Conservation (phyloP, 305 asterid species). For the Nicotiana rustica region DNA sequence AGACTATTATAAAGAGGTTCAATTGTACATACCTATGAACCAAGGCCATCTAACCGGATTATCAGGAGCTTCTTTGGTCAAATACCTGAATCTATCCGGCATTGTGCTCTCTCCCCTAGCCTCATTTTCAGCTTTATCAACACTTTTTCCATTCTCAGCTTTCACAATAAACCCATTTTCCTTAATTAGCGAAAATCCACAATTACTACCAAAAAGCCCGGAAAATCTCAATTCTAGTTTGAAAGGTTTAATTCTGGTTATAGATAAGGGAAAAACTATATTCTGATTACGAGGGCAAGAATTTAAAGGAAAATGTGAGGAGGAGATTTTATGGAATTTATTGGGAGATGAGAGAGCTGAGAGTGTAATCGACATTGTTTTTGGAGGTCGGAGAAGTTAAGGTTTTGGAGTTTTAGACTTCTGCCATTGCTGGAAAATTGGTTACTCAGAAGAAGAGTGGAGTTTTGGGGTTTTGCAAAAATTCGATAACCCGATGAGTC, state of each 20-base stretch:
- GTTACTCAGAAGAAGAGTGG: not conserved
- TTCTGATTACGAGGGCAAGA: slow-evolving; percentile 28
- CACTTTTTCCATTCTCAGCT: slow-evolving; percentile 45
- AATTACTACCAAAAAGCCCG: slow-evolving; percentile 31
- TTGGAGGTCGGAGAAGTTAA: slow-evolving; percentile 15
- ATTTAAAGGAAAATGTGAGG: not conserved
- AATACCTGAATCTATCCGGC: slow-evolving; percentile 87
- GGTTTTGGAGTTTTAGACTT: not conserved
- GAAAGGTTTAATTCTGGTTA: slow-evolving; percentile 39
- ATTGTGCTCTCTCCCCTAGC: slow-evolving; percentile 74
- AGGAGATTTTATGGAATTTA: not conserved
- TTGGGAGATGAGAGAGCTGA: slow-evolving; percentile 50
- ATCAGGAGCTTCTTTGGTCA: slow-evolving; percentile 86
- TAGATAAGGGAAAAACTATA: slow-evolving; percentile 38
- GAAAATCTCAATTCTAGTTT: slow-evolving; percentile 39
- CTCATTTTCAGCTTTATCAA: slow-evolving; percentile 56
- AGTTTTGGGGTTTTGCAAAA: not conserved
- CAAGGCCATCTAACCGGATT: slow-evolving; percentile 84
- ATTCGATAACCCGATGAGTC: not conserved
- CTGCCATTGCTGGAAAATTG: not conserved
- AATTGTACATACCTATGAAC: slow-evolving; percentile 60
- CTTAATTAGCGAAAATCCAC: slow-evolving; percentile 37
- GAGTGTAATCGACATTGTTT: slow-evolving; percentile 54
- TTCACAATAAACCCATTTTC: slow-evolving; percentile 49
- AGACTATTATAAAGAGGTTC: no score